phyloP scores from a whole-genome alignment of 2,329 filamentous ascomycete species.

The Scedosporium apiospermum region DNA sequence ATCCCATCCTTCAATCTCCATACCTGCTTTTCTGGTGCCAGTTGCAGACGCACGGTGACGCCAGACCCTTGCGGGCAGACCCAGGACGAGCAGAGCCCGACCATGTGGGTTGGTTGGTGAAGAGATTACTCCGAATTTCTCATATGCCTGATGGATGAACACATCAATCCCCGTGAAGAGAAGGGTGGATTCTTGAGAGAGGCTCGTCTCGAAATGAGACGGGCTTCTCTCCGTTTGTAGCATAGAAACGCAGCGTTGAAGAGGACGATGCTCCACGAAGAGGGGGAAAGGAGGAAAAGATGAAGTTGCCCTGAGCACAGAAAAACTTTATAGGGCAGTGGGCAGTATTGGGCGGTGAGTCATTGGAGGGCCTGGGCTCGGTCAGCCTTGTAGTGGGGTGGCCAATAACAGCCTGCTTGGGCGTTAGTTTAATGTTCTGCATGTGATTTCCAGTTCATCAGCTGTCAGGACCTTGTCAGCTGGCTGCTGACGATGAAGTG shows the following conservation, averaged over 20 bases:
- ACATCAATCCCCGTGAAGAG: slow-evolving; percentile 11
- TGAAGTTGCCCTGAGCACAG: slow-evolving; percentile 3
- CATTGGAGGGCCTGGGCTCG: not conserved
- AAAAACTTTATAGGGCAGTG: not conserved
- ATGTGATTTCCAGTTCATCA: no score
- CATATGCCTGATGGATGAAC: slow-evolving; percentile 55
- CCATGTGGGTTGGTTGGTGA: slow-evolving; percentile 28
- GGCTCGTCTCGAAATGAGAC: slow-evolving; percentile 17
- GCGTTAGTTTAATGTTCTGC: not conserved
- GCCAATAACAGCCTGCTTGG: not conserved
- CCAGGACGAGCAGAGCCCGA: slow-evolving; percentile 18
- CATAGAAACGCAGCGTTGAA: slow-evolving; percentile 95
- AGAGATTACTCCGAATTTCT: slow-evolving; percentile 99
- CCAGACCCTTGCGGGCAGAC: slow-evolving; percentile 80
- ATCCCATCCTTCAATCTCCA: not conserved
- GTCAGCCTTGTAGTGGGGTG: not conserved
- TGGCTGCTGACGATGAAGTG: no score
- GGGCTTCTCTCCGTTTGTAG: slow-evolving; percentile 58
- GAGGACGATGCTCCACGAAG: slow-evolving; percentile 61
- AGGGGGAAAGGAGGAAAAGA: slow-evolving; percentile 20
- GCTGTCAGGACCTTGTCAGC: not conserved
- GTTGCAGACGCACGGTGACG: slow-evolving; percentile 73
- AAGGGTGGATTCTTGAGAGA: slow-evolving; percentile 15
- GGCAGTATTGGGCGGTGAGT: slow-evolving; percentile 4
- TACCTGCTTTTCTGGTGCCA: slow-evolving; percentile 7